A percentile compares a stretch with the other conserved stretches of the same genome.
phyloP scores from a whole-genome alignment of 2,329 filamentous ascomycete species.

The Lasiodiplodia gonubiensis region DNA sequence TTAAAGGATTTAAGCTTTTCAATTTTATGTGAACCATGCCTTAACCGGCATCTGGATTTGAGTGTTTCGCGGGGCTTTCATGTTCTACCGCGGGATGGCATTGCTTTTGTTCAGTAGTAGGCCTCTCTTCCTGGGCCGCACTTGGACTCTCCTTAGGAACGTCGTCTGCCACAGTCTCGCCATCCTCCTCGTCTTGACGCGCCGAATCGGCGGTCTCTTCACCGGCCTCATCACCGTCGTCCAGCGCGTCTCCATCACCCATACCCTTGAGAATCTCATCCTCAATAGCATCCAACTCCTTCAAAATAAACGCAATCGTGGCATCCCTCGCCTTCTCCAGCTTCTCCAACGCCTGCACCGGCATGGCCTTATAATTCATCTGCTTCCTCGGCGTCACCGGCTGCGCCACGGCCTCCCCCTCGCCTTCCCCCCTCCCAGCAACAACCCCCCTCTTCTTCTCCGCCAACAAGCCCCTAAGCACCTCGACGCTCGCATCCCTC shows the following conservation, averaged over 20 bases:
- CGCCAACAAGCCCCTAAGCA: constrained; percentile 53
- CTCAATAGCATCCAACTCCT: constrained; percentile 59
- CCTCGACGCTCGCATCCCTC: constrained; percentile 55
- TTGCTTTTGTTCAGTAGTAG: background rate
- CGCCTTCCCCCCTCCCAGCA: background rate
- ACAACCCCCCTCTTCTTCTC: constrained; percentile 44
- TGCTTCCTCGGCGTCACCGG: constrained; percentile 40
- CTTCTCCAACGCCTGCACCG: constrained; percentile 47
- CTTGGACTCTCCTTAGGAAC: too few relatives aligned
- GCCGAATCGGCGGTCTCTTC: background rate
- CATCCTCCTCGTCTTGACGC: background rate
- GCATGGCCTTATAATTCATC: constrained; percentile 51
- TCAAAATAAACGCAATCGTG: constrained; percentile 58
- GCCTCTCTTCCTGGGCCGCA: background rate
- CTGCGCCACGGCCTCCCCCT: constrained; percentile 28
- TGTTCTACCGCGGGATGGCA: background rate
- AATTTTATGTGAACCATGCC: background rate
- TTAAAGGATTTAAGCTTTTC: too few relatives aligned
- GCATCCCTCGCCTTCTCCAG: constrained; percentile 59
- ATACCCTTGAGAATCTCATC: constrained; percentile 30
- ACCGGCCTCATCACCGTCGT: background rate
- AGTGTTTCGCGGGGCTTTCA: background rate
- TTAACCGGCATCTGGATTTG: background rate
- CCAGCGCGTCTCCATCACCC: background rate
- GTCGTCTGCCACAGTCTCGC: background rate